Conservation (phyloP, 345 rosid genomes). For the Salix koriyanagi region DNA sequence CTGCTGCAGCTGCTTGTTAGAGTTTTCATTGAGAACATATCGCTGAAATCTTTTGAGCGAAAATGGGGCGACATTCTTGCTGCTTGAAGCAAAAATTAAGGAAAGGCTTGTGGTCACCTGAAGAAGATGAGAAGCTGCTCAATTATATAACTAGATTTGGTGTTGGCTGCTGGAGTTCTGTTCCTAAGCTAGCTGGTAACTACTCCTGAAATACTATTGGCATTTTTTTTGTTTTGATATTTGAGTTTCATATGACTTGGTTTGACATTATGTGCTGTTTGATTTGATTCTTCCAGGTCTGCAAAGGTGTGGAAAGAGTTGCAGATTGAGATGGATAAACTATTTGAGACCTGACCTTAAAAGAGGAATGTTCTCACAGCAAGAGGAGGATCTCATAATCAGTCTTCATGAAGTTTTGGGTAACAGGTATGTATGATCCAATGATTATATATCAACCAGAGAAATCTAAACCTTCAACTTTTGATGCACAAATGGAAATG, state of each 20-base stretch:
- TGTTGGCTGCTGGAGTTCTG: constrained; percentile 76
- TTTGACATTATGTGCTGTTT: neutral
- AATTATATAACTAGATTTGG: constrained; percentile 55
- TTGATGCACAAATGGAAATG: neutral
- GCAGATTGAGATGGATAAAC: constrained; percentile 88
- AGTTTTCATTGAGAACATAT: neutral
- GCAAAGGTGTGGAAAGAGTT: constrained; percentile 86
- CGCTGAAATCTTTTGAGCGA: neutral
- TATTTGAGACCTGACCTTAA: constrained; percentile 90
- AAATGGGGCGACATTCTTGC: constrained; percentile 57
- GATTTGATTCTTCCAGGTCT: constrained; percentile 35
- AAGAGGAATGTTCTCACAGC: constrained; percentile 50
- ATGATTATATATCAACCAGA: neutral
- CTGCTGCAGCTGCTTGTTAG: neutral
- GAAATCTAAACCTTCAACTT: neutral
- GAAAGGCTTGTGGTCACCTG: constrained; percentile 76
- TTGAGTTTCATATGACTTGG: neutral
- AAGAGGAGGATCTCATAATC: constrained; percentile 42
- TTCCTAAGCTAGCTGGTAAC: constrained; percentile 62
- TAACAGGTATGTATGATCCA: constrained; percentile 34
- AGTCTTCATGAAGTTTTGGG: constrained; percentile 39
- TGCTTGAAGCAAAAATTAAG: constrained; percentile 53
- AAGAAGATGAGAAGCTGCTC: constrained; percentile 64
- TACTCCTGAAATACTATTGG: neutral
- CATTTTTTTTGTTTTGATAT: neutral